Conservation (phyloP, 768 basidiomycete species). For the Lentinula boryana region DNA sequence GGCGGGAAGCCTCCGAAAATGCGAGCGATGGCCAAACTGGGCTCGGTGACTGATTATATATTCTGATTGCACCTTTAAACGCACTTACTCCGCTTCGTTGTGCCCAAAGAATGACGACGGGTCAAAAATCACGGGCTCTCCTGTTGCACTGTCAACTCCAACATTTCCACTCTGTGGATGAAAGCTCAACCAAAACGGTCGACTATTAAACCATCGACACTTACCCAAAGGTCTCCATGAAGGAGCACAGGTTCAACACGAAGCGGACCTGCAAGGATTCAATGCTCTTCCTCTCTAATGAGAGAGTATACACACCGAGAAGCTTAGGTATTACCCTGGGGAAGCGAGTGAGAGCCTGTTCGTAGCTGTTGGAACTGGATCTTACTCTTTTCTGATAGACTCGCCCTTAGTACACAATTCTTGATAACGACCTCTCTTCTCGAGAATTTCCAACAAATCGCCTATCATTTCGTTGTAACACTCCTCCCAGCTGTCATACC, state of each 20-base stretch:
- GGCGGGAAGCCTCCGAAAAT: constrained; percentile 74
- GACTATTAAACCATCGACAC: not conserved
- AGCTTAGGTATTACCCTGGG: constrained; percentile 69
- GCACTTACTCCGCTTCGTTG: constrained; percentile 71
- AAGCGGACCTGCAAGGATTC: constrained; percentile 32
- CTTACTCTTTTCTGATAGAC: constrained; percentile 41
- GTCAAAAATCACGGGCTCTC: constrained; percentile 67
- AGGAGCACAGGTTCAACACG: constrained; percentile 60
- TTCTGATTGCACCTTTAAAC: not conserved
- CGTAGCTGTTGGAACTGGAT: constrained; percentile 8
- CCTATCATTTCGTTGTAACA: constrained; percentile 60
- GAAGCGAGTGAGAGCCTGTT: not conserved
- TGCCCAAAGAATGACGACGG: constrained; percentile 78
- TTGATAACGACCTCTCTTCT: constrained; percentile 31
- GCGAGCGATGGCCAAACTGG: constrained; percentile 67
- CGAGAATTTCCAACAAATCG: constrained; percentile 46
- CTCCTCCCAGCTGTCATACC: constrained; percentile 66
- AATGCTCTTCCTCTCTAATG: not conserved
- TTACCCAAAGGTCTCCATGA: constrained; percentile 80
- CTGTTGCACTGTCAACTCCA: constrained; percentile 48
- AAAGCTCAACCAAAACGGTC: not conserved
- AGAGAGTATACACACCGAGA: constrained; percentile 35
- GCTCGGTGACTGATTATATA: not conserved
- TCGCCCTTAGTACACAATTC: constrained; percentile 48
- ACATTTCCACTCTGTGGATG: constrained; percentile 61